These are phyloP conservation scores for Penicillium paxilli DNA, from an alignment of 495 filamentous ascomycete genomes.

Conservation along the genomic window DNA sequence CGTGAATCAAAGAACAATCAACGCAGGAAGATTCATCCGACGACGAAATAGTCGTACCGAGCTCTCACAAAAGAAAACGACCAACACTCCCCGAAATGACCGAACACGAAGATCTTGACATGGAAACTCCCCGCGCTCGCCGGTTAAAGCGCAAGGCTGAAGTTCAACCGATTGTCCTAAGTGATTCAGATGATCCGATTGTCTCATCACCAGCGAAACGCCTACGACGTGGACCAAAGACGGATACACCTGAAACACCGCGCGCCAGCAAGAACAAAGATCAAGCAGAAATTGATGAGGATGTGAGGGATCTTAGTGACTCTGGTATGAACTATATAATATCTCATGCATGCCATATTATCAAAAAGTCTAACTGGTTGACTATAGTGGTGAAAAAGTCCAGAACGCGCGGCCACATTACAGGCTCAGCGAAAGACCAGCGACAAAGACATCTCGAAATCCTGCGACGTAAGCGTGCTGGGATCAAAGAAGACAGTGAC, in stretches of 20 bases:
- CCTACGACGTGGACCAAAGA: constrained; percentile 7
- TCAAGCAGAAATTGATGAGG: constrained; percentile 42
- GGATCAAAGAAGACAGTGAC: constrained; percentile 45
- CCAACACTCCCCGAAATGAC: not conserved
- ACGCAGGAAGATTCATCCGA: constrained; percentile 13
- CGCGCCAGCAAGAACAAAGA: constrained; percentile 26
- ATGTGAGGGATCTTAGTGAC: constrained; percentile 46
- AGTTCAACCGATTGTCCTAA: constrained; percentile 13
- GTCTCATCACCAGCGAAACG: constrained; percentile 30
- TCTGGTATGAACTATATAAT: constrained; percentile 33
- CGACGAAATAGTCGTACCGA: constrained; percentile 21
- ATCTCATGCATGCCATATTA: not conserved
- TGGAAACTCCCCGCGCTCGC: not conserved
- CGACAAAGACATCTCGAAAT: constrained; percentile 51
- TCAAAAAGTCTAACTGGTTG: not conserved
- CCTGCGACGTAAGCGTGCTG: constrained; percentile 58
- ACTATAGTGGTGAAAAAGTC: constrained; percentile 35
- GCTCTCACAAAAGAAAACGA: constrained; percentile 13
- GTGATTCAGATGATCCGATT: constrained; percentile 29
- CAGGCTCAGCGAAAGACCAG: constrained; percentile 43
- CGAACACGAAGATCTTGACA: not conserved
- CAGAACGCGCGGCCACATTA: constrained; percentile 41
- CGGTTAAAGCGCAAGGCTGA: constrained; percentile 25
- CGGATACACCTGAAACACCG: constrained; percentile 26
- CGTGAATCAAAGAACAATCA: not conserved